Conservation (phyloP, 1,284 basidiomycete genomes). For the Leccinum griseonigrum region DNA sequence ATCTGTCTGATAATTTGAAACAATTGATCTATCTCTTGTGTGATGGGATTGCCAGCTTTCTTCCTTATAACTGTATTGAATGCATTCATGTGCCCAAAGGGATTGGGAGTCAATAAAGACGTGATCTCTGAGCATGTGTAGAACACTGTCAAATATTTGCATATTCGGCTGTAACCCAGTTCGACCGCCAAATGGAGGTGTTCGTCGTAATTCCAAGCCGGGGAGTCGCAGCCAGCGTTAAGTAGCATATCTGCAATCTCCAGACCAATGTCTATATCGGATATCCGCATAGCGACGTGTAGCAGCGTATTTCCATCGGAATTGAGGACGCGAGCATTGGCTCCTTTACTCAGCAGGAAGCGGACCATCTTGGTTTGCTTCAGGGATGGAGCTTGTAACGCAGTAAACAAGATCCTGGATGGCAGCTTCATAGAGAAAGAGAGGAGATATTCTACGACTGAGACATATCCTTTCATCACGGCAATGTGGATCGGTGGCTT, state of each 20-base stretch:
- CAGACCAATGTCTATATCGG: background rate
- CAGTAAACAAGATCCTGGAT: slow-evolving; percentile 2
- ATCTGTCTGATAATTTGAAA: background rate
- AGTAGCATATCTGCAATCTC: background rate
- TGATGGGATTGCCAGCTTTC: background rate
- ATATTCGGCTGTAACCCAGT: background rate
- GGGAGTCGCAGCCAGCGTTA: background rate
- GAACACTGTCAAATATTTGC: background rate
- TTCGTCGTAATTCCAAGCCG: background rate
- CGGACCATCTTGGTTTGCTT: background rate
- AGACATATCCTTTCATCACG: background rate
- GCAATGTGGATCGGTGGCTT: background rate
- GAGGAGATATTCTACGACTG: background rate
- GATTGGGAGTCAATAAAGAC: background rate
- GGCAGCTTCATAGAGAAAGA: background rate
- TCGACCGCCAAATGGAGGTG: background rate
- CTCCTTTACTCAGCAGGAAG: background rate
- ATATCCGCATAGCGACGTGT: background rate
- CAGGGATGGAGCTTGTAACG: background rate
- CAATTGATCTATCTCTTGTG: background rate
- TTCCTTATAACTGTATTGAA: background rate
- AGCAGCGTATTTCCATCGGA: background rate
- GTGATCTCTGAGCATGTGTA: background rate
- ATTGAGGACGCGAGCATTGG: background rate
- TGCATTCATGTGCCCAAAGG: background rate